These are phyloP conservation scores for Acacia concinna DNA, from an alignment of 331 rosid genomes.

Conservation along the genomic window DNA sequence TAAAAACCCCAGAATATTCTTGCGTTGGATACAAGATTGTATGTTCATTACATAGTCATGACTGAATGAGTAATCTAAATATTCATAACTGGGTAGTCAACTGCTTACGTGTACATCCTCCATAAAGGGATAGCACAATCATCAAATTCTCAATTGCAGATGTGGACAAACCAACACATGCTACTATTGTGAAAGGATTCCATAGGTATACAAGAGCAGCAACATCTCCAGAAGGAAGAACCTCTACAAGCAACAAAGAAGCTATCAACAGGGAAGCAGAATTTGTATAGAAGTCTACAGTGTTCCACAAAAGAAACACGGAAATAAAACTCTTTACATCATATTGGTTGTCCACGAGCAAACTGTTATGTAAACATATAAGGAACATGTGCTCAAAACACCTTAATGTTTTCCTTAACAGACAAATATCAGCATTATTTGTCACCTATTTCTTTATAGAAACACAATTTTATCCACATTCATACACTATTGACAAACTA, in stretches of 20 bases:
- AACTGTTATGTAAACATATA: neutral
- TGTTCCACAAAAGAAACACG: neutral
- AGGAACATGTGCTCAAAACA: neutral
- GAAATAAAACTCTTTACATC: neutral
- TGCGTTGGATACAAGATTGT: neutral
- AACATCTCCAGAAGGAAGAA: neutral
- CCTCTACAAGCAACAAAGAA: neutral
- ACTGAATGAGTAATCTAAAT: neutral
- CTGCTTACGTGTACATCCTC: conserved; percentile 76
- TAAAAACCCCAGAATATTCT: conserved; percentile 49
- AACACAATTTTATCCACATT: too few relatives aligned
- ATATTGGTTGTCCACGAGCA: neutral
- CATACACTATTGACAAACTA: too few relatives aligned
- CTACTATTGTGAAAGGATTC: conserved; percentile 59
- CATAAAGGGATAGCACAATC: conserved; percentile 67
- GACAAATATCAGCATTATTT: too few relatives aligned
- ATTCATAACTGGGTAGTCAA: neutral
- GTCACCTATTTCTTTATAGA: too few relatives aligned
- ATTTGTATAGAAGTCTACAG: neutral
- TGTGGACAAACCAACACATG: conserved; percentile 92
- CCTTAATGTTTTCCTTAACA: too few relatives aligned
- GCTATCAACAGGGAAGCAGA: neutral
- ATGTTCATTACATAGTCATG: neutral
- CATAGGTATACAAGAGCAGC: conserved; percentile 9
- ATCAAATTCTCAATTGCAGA: conserved; percentile 83